Evolutionary conservation across 208 protist species (phyloP), one percentile per base, ranked within the genome.

Genomic region (Wallacemonas sp.): DNA sequence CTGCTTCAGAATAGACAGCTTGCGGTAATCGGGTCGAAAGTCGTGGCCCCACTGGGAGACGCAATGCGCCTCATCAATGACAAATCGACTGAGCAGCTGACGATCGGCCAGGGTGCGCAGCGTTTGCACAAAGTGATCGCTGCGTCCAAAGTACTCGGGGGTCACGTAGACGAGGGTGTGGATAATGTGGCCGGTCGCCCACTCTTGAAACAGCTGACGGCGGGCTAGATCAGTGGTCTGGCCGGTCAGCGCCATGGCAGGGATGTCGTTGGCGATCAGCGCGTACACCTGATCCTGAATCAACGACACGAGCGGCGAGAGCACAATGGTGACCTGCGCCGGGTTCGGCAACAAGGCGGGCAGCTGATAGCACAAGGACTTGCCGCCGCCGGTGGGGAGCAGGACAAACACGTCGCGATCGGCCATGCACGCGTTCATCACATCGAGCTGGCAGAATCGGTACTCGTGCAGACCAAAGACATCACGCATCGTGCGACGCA

Each of bases 31-130:
- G 2, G 87, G 90, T 18, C 91, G 84, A 71, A 99, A 99, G 80
- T 99, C 97, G 82, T 99, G 97, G 26, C 91, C 95, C 97, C 97
- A 99, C 81, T 99, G 94, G 14, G 96, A 98, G 7, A 99, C 84
- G 67, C 98, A 99, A 79, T 99, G 98, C 20, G 90, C 97, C 78
- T 99, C 98, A 66, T 99, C 98, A 55, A 99, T 81, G 65, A 92
- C 84, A 38, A 96, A 93, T n/a, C 84, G 82, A 63, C 65, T 79
- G 3, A 94, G 67, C 36, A 93, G 76, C 3, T 69, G 52, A 79
- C 74, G 76, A 29, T 81, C 67, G 2, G 79, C 78, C 22, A 93
- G 72, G 20, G 64, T 28, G 39, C 65, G 70, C 29, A 96, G 79
- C 45, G 61, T 76, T 33, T 76, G 70, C 3, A 90, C 69, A 65